Evolutionary conservation across 1,284 basidiomycete species (phyloP), one percentile per base, ranked within the genome.

Genomic region (Cutaneotrichosporon sp.): DNA sequence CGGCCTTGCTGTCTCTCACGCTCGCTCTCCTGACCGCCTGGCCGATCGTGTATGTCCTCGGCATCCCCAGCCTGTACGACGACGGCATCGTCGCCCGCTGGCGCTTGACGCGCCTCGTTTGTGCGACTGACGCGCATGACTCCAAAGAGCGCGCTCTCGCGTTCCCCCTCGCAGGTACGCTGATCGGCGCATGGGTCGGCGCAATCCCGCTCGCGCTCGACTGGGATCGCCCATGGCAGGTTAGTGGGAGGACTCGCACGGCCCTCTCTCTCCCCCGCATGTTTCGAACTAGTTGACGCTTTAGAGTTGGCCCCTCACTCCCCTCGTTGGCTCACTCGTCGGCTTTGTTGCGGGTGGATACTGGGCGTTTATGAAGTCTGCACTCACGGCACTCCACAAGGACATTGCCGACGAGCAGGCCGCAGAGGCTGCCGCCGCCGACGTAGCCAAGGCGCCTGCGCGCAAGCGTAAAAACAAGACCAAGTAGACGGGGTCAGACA

Each of bases 171-270:
- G 72, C 89, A 21, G 91, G 91, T n/a, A 82, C 90, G 2, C 70
- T 89, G 22, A 30, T 88, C 14, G 92, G 92, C 7, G 84, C 86
- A 47, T 96, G 92, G 92, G 53, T 86, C 8, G 92, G 92, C 18
- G 87, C 85, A 3, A 83, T 93, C 50, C 90, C 91, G 0, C 87
- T 93, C 61, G 89, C 91, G 0, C 86, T 97, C 9, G 94, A 97
- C 79, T 97, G 94, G 94, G 93, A 94, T 76, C 84, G 92, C 57
- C 91, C 92, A 11, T 97, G 93, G 93, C 94, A 97, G 88, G 92
- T 91, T 61, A 63, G 86, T 77, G 13, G 40, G 8, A 32, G 51
- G 42, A 7, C 42, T 7, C 42, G 42, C 42, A 46, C 42, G 42
- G 42, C 8, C 42, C 42, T 6, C 42, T 18, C 42, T 18, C 21